phyloP scores from a whole-genome alignment of 805 yeast genomes.

The Pichia gijzeniarum region DNA sequence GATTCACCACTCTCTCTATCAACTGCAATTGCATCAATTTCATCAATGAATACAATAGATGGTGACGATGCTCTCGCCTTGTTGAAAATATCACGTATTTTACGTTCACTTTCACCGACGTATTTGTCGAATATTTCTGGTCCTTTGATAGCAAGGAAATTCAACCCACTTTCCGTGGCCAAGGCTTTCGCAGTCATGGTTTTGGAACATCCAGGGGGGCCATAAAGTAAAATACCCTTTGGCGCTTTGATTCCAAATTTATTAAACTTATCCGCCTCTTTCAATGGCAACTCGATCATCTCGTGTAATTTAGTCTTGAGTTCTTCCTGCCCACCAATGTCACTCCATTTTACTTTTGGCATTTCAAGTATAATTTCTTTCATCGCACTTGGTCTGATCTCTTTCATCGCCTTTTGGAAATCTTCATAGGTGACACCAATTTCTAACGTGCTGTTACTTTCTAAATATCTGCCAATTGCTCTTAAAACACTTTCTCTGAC shows the following conservation, averaged over 20 bases:
- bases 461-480: slow-evolving; percentile 60
- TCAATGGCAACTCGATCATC: slow-evolving; percentile 87
- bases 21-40: slow-evolving; percentile 87
- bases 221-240: slow-evolving; percentile 85
- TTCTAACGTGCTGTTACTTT: slow-evolving; percentile 9
- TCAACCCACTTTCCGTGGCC: slow-evolving; percentile 92
- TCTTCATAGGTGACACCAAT: slow-evolving; percentile 41
- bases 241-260: slow-evolving; percentile 84
- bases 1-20: slow-evolving; percentile 58
- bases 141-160: slow-evolving; percentile 92
- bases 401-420: slow-evolving; percentile 63
- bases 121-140: slow-evolving; percentile 92
- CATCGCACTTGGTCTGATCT: slow-evolving; percentile 96
- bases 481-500: slow-evolving; percentile 84
- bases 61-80: slow-evolving; percentile 93
- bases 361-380: slow-evolving; percentile 89
- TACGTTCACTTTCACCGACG: slow-evolving; percentile 94
- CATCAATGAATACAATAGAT: slow-evolving; percentile 92
- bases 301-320: slow-evolving; percentile 77
- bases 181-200: slow-evolving; percentile 92
- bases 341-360: slow-evolving; percentile 90
- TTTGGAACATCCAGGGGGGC: slow-evolving; percentile 98
- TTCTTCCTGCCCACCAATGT: slow-evolving; percentile 91
- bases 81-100: slow-evolving; percentile 86
- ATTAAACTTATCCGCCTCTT: slow-evolving; percentile 70